These are phyloP conservation scores for Flaveria floridana DNA, from an alignment of 140 eudicot genomes.

Conservation along the genomic window DNA sequence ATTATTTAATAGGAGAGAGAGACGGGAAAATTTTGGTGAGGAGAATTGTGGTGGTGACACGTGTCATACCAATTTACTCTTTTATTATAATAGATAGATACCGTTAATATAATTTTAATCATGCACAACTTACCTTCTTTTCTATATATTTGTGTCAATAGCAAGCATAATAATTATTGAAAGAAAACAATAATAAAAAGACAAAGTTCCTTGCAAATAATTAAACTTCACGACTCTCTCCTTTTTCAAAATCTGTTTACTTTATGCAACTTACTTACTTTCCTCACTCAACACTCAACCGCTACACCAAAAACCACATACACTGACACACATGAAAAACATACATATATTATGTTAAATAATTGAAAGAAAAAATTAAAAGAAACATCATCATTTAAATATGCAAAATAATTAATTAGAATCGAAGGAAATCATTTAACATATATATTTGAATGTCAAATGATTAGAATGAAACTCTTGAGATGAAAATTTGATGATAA, in stretches of 20 bases:
- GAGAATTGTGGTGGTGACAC: no score
- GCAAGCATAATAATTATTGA: constrained; percentile 28
- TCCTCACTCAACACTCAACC: constrained; percentile 44
- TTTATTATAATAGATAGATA: no score
- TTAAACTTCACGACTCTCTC: constrained; percentile 33
- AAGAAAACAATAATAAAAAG: constrained; percentile 38
- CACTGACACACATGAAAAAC: constrained; percentile 1
- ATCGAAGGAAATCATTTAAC: neutral
- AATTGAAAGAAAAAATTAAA: no score
- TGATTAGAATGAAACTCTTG: constrained; percentile 28
- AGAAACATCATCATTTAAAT: neutral
- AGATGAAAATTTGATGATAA: constrained; percentile 25
- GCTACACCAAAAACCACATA: constrained; percentile 19
- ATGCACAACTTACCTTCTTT: neutral
- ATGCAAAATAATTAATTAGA: neutral
- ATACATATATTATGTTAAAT: neutral
- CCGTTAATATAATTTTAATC: neutral
- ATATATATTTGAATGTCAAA: constrained; percentile 21
- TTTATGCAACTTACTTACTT: constrained; percentile 28
- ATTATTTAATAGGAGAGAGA: no score
- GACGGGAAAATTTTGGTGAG: no score
- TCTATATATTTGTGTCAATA: neutral
- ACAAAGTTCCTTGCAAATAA: constrained; percentile 37
- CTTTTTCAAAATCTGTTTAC: constrained; percentile 26
- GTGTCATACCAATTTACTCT: no score